phyloP scores from a whole-genome alignment of 1,139 yeast genomes.

The Blastobotrys apis region DNA sequence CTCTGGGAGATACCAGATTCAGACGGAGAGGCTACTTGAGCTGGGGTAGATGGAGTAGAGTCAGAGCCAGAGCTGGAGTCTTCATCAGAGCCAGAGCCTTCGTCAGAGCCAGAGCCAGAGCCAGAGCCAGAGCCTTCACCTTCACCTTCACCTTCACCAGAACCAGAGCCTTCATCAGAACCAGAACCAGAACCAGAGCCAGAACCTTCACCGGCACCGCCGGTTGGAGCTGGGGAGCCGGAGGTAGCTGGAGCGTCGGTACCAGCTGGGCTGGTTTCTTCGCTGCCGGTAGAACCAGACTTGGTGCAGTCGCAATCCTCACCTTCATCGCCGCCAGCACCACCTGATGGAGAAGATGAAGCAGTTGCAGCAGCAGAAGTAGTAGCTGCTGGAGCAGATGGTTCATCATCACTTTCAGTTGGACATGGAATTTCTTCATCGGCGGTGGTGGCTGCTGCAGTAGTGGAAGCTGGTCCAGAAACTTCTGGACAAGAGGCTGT shows the following conservation, averaged over 20 bases:
- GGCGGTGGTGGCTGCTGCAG: conserved; percentile 1
- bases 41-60: conserved; percentile 6
- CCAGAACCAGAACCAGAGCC: too few species aligned
- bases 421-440: background rate
- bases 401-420: background rate
- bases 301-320: too few species aligned
- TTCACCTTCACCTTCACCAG: too few species aligned
- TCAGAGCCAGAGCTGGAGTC: background rate
- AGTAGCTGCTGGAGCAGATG: background rate
- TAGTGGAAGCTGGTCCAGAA: conserved; percentile 8
- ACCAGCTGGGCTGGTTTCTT: too few species aligned
- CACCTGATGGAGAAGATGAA: background rate
- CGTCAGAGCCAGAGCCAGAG: background rate
- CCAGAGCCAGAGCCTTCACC: conserved; percentile 6
- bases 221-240: too few species aligned
- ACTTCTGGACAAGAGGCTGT: conserved; percentile 11
- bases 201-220: too few species aligned
- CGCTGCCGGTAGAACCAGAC: background rate
- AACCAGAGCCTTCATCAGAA: too few species aligned
- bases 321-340: too few species aligned
- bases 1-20: conserved; percentile 1
- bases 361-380: background rate
- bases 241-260: too few species aligned
- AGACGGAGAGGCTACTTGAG: background rate
- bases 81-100: background rate